Evolutionary conservation across 2,329 filamentous ascomycete species (phyloP), one percentile per base, ranked within the genome.

Genomic region (Talaromyces sp.): DNA sequence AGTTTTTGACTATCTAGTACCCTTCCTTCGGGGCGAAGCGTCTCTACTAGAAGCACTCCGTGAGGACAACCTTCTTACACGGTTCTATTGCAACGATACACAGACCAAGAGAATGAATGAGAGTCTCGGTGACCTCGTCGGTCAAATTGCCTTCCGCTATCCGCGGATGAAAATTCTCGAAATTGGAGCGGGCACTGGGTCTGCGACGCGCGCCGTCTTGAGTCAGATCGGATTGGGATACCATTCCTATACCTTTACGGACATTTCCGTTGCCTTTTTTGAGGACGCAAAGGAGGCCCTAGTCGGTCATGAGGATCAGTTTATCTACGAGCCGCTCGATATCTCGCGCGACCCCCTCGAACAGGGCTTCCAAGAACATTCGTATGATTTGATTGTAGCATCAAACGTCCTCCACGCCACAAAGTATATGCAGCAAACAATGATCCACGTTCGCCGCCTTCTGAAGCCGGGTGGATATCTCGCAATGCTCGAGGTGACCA

Each of bases 81-180:
- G 39, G 39, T 44, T 44, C 39, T 44, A 44, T 13, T 44, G 39
- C 39, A 44, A 44, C 39, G 39, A 44, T 44, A 44, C 39, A 15
- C 39, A 44, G 39, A 44, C 39, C 15, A 44, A 44, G n/a, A 44
- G 39, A 44, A 44, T 44, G 39, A 44, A 44, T 44, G 39, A 44
- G 15, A 44, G 39, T 44, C 39, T 44, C 9, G 39, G 39, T 44
- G 11, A 13, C 39, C 39, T 44, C 39, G 39, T 44, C 9, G 39
- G 39, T 13, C 72, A 75, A 30, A 69, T 82, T 8, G 58, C 69
- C 0, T 71, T 78, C 58, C 72, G 75, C 1, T 77, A 76, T 57
- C 80, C 80, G 0, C 71, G 72, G 22, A 69, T 78, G 55, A 75
- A 76, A 4, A 72, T 82, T 36, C 62, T 82, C 8, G 78, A 81